Evolutionary conservation across 1,139 yeast genomes (phyloP).

Genomic region (Candida labiduridarum): DNA sequence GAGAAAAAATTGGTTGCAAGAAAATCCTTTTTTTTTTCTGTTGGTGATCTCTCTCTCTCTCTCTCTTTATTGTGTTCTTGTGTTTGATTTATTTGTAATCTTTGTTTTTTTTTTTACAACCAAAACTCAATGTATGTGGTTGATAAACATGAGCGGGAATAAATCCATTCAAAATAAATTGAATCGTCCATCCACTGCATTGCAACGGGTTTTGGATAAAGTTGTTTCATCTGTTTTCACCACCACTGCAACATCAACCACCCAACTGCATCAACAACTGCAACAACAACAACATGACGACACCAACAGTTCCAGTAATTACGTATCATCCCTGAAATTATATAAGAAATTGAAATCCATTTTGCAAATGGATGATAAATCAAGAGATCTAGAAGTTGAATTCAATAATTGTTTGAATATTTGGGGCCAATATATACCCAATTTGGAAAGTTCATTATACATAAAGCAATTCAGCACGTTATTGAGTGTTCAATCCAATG

Average conservation of each 20-base stretch:
- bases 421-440: conserved; percentile 48
- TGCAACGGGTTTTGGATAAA: conserved; percentile 32
- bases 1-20: conserved; percentile 1
- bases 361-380: conserved; percentile 13
- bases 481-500: conserved; percentile 35
- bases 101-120: background rate
- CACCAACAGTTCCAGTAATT: conserved; percentile 6
- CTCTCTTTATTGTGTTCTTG: background rate
- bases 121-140: background rate
- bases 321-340: conserved; percentile 12
- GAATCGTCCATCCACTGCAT: conserved; percentile 33
- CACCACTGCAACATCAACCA: conserved; percentile 7
- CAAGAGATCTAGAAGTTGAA: conserved; percentile 15
- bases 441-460: conserved; percentile 39
- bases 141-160: conserved; percentile 1
- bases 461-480: conserved; percentile 43
- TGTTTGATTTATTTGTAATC: conserved; percentile 2
- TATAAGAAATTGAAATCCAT: conserved; percentile 15
- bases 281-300: conserved; percentile 5
- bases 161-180: conserved; percentile 9
- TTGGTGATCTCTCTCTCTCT: background rate
- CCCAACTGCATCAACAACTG: conserved; percentile 9
- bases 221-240: conserved; percentile 24
- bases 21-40: background rate
- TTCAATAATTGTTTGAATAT: conserved; percentile 29